Base-by-base conservation (phyloP, 2,329 filamentous ascomycete genomes). In the Ilyonectria mors-panacis region DNA sequence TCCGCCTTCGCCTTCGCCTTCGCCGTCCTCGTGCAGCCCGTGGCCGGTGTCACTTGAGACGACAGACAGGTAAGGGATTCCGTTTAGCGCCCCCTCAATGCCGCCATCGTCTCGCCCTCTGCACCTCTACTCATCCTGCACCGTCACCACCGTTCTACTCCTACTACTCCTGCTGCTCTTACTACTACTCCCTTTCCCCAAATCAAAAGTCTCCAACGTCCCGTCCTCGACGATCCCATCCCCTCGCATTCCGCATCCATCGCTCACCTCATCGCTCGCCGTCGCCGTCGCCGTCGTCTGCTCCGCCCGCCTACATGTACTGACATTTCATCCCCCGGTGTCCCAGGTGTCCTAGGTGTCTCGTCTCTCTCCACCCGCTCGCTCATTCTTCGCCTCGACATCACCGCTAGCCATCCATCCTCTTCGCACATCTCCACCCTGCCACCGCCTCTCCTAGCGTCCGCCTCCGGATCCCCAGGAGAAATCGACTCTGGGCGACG, bases 31-130 rank as follows among this genome's bases (percentile, higher is more conserved):
- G 65, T 59, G 59, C 58, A 62, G 64, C n/a, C 47, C 53, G 57
- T 54, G 47, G 45, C 55, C 42, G 50, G 59, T 58, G 63, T 66
- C 63, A 68, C 66, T 68, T 66, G 63, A 66, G 66, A 65, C 60
- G 63, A 63, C 55, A 65, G 59, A 66, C 67, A 60, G 63, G 63
- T 67, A 75, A 75, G 72, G 66, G 70, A 76, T 75, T 66, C 66
- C 70, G 74, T 70, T 76, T 74, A 76, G 74, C 74, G 74, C 74
- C 70, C 55, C 72, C 69, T 72, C 67, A 57, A 72, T 75, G 71
- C 72, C 74, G 68, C 74, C 70, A 75, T 76, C 70, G 72, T 71
- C 67, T 67, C 63, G 59, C 44, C 66, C 63, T 72, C 73, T 66
- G 65, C 65, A 70, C 70, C 61, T 69, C 55, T 70, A 66, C 72